Conservation (phyloP, 306 rosid species). For the Alnus rubra region DNA sequence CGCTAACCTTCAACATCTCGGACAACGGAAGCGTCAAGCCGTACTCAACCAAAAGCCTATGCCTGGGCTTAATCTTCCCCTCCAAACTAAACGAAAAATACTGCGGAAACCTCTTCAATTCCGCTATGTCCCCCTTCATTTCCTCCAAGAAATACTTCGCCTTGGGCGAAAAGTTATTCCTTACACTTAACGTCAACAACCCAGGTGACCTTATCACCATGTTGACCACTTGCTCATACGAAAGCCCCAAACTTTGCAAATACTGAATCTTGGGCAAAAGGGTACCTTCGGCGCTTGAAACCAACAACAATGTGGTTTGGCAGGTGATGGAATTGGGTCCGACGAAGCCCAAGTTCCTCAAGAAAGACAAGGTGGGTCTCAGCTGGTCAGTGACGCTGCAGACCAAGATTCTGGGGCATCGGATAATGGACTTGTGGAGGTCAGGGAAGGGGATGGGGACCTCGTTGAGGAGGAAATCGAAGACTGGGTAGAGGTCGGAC, state of each 20-base stretch:
- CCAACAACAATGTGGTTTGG: constrained; percentile 44
- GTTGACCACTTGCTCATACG: constrained; percentile 43
- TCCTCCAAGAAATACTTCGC: constrained; percentile 58
- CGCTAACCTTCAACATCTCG: constrained; percentile 65
- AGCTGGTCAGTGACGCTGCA: constrained; percentile 51
- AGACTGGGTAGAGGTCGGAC: constrained; percentile 61
- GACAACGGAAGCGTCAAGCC: constrained; percentile 55
- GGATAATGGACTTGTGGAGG: constrained; percentile 48
- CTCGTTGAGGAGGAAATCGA: constrained; percentile 76
- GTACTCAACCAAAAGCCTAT: constrained; percentile 40
- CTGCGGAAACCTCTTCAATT: constrained; percentile 71
- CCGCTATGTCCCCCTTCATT: constrained; percentile 59
- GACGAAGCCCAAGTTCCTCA: constrained; percentile 40
- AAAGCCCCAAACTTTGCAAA: constrained; percentile 50
- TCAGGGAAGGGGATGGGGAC: constrained; percentile 58
- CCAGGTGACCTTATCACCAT: constrained; percentile 83
- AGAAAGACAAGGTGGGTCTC: constrained; percentile 42
- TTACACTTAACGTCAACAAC: constrained; percentile 59
- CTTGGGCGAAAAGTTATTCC: constrained; percentile 59
- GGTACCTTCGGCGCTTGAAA: constrained; percentile 46
- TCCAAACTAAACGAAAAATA: constrained; percentile 84
- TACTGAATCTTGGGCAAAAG: constrained; percentile 48
- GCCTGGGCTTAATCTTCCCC: constrained; percentile 63
- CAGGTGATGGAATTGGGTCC: constrained; percentile 36
- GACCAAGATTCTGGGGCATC: constrained; percentile 75